Conservation (phyloP, 2,329 filamentous ascomycete genomes). For the Aureobasidium sp. region DNA sequence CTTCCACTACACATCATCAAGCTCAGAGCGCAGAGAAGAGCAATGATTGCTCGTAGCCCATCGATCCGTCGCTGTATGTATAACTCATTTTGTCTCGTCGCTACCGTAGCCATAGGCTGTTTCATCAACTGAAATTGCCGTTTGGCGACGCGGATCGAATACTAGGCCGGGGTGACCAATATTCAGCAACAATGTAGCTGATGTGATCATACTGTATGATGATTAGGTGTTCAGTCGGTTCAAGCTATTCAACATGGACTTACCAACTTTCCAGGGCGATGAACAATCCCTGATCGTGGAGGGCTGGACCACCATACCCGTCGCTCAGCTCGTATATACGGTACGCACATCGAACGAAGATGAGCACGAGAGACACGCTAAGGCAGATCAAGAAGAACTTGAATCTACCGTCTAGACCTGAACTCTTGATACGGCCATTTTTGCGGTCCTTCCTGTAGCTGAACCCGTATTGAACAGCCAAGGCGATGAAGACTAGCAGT, state of each 20-base stretch:
- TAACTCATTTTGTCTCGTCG: no score
- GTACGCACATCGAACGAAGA: constrained; percentile 57
- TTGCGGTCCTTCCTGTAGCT: not conserved
- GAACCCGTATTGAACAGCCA: constrained; percentile 44
- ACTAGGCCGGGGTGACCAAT: no score
- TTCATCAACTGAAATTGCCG: no score
- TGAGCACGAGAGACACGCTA: constrained; percentile 45
- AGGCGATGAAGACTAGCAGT: constrained; percentile 47
- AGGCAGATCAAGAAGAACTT: constrained; percentile 47
- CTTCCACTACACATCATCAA: no score
- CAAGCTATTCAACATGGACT: not conserved
- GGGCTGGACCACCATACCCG: constrained; percentile 52
- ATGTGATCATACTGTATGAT: no score
- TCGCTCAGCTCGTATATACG: constrained; percentile 57
- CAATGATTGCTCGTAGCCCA: no score
- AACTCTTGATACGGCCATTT: not conserved
- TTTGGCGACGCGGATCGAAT: no score
- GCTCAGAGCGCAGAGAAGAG: no score
- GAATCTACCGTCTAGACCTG: constrained; percentile 34
- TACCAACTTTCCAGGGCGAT: constrained; percentile 26
- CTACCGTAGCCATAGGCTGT: no score
- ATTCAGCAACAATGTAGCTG: no score
- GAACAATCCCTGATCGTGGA: constrained; percentile 17
- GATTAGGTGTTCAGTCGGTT: no score
- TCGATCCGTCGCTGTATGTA: no score